Evolutionary conservation across 116 monocot species (phyloP), one percentile per base, ranked within the genome.

Genomic region (Iris pallida): DNA sequence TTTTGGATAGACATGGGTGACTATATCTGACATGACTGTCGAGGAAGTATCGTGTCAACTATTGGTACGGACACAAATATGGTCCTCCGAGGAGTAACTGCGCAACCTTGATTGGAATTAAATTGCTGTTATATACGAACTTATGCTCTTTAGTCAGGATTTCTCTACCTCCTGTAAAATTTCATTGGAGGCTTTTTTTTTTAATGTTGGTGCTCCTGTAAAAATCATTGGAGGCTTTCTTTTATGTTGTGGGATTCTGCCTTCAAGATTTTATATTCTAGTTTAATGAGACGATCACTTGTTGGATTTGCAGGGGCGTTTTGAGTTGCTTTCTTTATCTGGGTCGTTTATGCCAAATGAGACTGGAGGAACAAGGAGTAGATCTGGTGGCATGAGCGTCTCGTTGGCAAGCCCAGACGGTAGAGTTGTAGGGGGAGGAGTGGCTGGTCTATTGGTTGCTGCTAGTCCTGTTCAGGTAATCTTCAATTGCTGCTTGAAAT

Each of bases 281-380:
- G 30, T 30, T 30, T 30, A 30, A 30, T 30, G 30, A 30, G 30
- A 30, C 30, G 30, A 30, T 30, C 30, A 57, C 42, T 42, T 60
- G 42, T 14, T 65, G 20, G 47, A 65, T 68, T 62, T 73, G 65
- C 42, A 84, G 75, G 79, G 79, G 9, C 72, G 63, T 14, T 84
- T 84, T 66, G 79, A 84, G 46, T 59, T 79, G 19, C 73, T 84
- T 46, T 83, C 79, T 16, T 64, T 83, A 43, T 83, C 83, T 9
- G 83, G 83, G 47, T 83, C 83, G 45, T 79, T 78, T 45, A 68
- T 75, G 67, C 83, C 83, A 53, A 79, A 45, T 68, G 83, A 83
- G 5, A 75, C 68, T 64, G 79, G 79, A 62, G 71, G 72, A 8
- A 72, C 71, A 52, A 71, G 68, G 56, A 79, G 83, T 40, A 55